Evolutionary conservation across 768 basidiomycete genomes (phyloP), one percentile per base, ranked within the genome.

Genomic region (Tylopilus plumbeoviolaceoides): DNA sequence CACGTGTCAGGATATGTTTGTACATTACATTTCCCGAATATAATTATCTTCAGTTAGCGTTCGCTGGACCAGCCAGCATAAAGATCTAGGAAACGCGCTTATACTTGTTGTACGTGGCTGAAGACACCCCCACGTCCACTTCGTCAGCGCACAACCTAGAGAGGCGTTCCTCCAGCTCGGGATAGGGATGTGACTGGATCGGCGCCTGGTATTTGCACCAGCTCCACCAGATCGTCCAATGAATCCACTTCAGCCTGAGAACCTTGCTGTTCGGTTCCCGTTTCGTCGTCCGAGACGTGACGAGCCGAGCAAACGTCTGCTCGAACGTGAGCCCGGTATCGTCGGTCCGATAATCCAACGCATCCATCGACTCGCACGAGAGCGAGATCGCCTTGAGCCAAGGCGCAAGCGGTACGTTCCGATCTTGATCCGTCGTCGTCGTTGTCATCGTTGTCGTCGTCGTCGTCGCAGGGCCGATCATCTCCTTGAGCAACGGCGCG

Each of bases 221-320:
- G 3, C 50, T 55, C 66, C 66, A 67, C 66, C 66, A 67, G 5
- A 67, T 57, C 54, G 66, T 67, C 66, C 66, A 67, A 38, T 67
- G 66, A 40, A 67, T 66, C 66, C 66, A 67, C 18, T 60, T 67
- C 23, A 67, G 40, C 21, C 36, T 57, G 21, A 67, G 62, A 18
- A 68, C 66, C 48, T 57, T 67, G 64, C 64, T 51, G 30, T 48
- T 56, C 0, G 42, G 30, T 12, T 62, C 62, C 31, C 66, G 62
- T 35, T 39, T 47, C 51, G 60, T 56, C 43, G 66, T 67, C 44
- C 66, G 66, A 12, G 66, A 67, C 36, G 48, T 20, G 9, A 67
- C 64, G 2, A 68, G 47, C 18, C 7, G 57, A 12, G 48, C 25
- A 57, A 67, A 68, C 17, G 58, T 59, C 23, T 64, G 56, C 57